Evolutionary conservation across 2,329 filamentous ascomycete genomes (phyloP), one percentile per base, ranked within the genome.

Genomic region (Alternaria gaisen): DNA sequence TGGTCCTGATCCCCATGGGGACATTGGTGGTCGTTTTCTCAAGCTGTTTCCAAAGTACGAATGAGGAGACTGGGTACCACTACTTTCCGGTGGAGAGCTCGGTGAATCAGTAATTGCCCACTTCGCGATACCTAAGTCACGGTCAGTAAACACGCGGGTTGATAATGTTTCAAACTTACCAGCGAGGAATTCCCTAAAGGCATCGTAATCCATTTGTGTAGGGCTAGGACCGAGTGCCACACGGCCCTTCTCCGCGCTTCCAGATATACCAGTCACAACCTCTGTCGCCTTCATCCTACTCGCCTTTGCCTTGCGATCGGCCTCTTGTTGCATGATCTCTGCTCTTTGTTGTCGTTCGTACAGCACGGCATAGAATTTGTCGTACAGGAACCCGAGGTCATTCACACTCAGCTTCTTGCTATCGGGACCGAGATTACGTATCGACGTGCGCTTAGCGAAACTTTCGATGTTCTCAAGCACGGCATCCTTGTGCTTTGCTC

Each of bases 391-490:
- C 30, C 93, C 92, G 4, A 99, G 85, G 74, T 99, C 95, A 51
- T 94, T 93, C 7, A 90, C 83, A 72, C 88, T 92, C 34, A 99
- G 83, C 54, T 94, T 87, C 81, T 98, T 99, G 83, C 94, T 97
- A 69, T 99, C 95, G 0, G 94, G 93, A 0, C 95, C 95, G 26
- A 99, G 86, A 72, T 99, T 99, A 36, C 95, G 87, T 64, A 99
- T 97, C 1, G 94, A 96, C 3, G 95, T 99, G 66, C 95, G 88
- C 82, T 98, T 99, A 53, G 95, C 93, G 74, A 99, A 99, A 70
- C 88, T 97, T 81, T 98, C 95, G 73, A 99, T 98, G 67, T 94
- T 97, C 77, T 93, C 93, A 57, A 99, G 84, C 32, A 99, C 95
- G 0, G 91, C 90, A 73, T 95, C 92, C 80, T 98, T 98, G 80